phyloP scores from a whole-genome alignment of 345 rosid species.

The Reutealis trisperma region DNA sequence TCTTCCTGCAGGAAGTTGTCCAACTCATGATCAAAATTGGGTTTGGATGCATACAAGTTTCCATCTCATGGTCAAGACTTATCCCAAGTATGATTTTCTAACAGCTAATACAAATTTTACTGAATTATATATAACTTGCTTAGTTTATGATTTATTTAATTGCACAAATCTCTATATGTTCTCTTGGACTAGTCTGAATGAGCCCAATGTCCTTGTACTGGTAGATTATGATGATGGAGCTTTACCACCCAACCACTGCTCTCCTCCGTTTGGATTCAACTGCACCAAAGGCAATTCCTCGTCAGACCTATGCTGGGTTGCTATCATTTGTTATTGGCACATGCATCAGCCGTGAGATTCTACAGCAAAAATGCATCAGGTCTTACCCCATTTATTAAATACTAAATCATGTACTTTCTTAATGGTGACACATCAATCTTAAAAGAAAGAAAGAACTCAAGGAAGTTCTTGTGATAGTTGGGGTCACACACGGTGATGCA shows the following conservation, averaged over 20 bases:
- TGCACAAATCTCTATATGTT: constrained; percentile 23
- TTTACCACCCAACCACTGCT: constrained; percentile 44
- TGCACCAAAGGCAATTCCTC: constrained; percentile 59
- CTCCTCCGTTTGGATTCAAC: constrained; percentile 30
- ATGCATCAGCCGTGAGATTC: constrained; percentile 60
- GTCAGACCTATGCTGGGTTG: constrained; percentile 63
- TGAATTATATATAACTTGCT: too few relatives aligned
- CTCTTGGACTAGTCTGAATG: constrained; percentile 70
- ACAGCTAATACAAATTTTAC: too few relatives aligned
- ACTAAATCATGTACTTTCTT: too few relatives aligned
- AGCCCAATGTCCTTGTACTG: constrained; percentile 46
- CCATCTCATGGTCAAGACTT: constrained; percentile 87
- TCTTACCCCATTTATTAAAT: too few relatives aligned
- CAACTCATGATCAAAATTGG: constrained; percentile 67
- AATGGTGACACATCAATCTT: neutral
- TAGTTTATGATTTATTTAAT: too few relatives aligned
- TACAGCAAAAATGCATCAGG: constrained; percentile 66
- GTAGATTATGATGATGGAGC: constrained; percentile 36
- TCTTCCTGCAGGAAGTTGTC: too few relatives aligned
- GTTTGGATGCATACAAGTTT: constrained; percentile 66
- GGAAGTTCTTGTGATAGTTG: too few relatives aligned
- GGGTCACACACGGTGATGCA: constrained; percentile 17
- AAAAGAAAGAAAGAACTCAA: too few relatives aligned
- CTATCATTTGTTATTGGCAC: constrained; percentile 63
- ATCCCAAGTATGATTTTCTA: constrained; percentile 52